These are phyloP conservation scores for Neofusicoccum laricinum DNA, from an alignment of 2,329 filamentous ascomycete genomes.

Conservation along the genomic window DNA sequence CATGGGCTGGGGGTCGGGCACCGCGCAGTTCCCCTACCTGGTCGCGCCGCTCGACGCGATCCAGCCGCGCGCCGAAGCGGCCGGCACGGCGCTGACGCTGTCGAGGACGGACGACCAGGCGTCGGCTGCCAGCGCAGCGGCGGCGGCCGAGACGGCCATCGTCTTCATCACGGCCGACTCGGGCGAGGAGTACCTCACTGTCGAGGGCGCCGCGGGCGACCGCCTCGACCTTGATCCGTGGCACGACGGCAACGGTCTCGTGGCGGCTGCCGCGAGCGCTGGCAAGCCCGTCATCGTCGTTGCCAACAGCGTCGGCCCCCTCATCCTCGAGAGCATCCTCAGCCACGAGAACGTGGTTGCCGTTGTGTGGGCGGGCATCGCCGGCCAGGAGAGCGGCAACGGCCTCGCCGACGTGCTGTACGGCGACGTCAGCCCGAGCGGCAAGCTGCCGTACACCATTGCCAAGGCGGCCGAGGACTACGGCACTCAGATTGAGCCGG, in stretches of 20 bases:
- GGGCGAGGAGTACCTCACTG: conserved; percentile 50
- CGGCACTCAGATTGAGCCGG: conserved; percentile 24
- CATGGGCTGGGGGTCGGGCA: conserved; percentile 66
- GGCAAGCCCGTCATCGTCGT: conserved; percentile 40
- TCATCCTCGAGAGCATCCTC: conserved; percentile 36
- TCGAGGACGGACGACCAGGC: conserved; percentile 39
- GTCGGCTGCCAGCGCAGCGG: conserved; percentile 36
- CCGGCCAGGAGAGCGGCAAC: conserved; percentile 46
- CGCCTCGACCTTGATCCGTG: conserved; percentile 48
- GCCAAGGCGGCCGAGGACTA: conserved; percentile 34
- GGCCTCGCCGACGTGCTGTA: conserved; percentile 60
- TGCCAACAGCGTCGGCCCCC: conserved; percentile 36
- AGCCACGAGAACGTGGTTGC: conserved; percentile 37
- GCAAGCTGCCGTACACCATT: conserved; percentile 56
- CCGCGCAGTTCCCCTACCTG: conserved; percentile 46
- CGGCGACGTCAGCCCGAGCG: conserved; percentile 64
- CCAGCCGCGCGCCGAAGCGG: conserved; percentile 33
- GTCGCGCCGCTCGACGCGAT: conserved; percentile 44
- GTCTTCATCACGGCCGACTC: conserved; percentile 49
- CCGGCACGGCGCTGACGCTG: conserved; percentile 37
- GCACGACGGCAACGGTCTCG: conserved; percentile 43
- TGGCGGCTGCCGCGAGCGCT: conserved; percentile 34
- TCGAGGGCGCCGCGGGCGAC: conserved; percentile 46
- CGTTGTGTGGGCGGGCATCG: conserved; percentile 39
- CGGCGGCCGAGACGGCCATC: conserved; percentile 37